A percentile compares a stretch with the other conserved stretches of the same genome.
These are phyloP conservation scores for Waltiozyma sp. DNA, from an alignment of 1,139 yeast species.

Conservation along the genomic window DNA sequence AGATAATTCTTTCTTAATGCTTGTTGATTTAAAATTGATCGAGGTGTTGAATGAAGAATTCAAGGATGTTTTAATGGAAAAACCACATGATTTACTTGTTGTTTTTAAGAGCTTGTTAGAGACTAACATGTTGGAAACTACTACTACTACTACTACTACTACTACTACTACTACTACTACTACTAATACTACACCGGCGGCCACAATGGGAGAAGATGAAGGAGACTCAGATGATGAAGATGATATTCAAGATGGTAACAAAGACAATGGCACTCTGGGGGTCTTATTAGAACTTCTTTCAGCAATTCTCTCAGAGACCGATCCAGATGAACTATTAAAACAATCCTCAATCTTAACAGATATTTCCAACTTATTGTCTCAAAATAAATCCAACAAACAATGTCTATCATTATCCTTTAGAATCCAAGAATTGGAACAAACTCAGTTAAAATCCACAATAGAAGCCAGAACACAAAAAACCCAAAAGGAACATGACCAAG, in stretches of 20 bases:
- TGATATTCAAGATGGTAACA: slow-evolving; percentile 22
- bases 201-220: slow-evolving; percentile 14
- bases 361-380: slow-evolving; percentile 7
- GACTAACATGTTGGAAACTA: slow-evolving; percentile 15
- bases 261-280: slow-evolving; percentile 16
- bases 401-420: slow-evolving; percentile 9
- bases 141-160: too few relatives aligned
- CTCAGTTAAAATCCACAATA: slow-evolving; percentile 1
- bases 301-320: slow-evolving; percentile 38
- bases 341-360: slow-evolving; percentile 7
- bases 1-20: slow-evolving; percentile 41
- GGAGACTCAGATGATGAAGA: slow-evolving; percentile 27
- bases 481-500: slow-evolving; percentile 20
- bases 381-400: slow-evolving; percentile 5
- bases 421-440: slow-evolving; percentile 6
- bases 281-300: slow-evolving; percentile 41
- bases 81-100: slow-evolving; percentile 48
- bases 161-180: too few relatives aligned
- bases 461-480: background rate
- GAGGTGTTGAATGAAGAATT: slow-evolving; percentile 54
- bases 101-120: slow-evolving; percentile 41
- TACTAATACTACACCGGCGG: too few relatives aligned
- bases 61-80: slow-evolving; percentile 48
- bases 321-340: slow-evolving; percentile 16
- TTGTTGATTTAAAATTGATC: slow-evolving; percentile 53